These are phyloP conservation scores for Penicillium decumbens DNA, from an alignment of 2,329 filamentous ascomycete species.

Conservation along the genomic window DNA sequence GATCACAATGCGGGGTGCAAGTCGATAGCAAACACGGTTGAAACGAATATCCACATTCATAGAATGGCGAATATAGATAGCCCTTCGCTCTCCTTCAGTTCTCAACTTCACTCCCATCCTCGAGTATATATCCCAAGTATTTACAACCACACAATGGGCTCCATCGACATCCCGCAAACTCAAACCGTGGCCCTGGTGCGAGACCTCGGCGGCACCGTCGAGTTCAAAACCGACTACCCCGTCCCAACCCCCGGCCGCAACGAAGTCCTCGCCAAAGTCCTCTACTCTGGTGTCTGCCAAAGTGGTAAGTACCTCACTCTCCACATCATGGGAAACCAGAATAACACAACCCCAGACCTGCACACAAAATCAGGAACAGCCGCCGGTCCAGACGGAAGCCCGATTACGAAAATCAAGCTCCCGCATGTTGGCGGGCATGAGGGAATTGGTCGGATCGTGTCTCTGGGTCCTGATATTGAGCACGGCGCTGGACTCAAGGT, in stretches of 20 bases:
- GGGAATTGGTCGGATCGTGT: constrained; percentile 42
- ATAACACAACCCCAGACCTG: constrained; percentile 28
- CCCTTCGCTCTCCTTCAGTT: background rate
- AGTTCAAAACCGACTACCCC: constrained; percentile 42
- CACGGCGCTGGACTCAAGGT: constrained; percentile 34
- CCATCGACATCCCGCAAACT: constrained; percentile 16
- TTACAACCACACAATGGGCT: constrained; percentile 9
- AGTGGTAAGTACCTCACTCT: constrained; percentile 31
- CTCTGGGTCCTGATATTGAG: constrained; percentile 34
- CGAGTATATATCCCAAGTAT: too few species aligned
- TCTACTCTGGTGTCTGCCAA: constrained; percentile 46
- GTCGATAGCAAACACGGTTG: background rate
- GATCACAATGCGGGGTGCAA: background rate
- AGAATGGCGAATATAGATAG: background rate
- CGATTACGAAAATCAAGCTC: constrained; percentile 44
- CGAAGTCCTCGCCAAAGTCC: constrained; percentile 45
- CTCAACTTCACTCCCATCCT: too few species aligned
- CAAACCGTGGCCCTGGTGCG: constrained; percentile 44
- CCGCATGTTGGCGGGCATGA: constrained; percentile 47
- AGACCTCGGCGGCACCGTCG: constrained; percentile 38
- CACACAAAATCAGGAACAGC: constrained; percentile 41
- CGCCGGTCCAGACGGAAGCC: constrained; percentile 36
- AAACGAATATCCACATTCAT: background rate
- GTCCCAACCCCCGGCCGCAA: constrained; percentile 38
- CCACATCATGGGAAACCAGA: background rate